Conservation (phyloP, 2,329 filamentous ascomycete species). For the Leptographium radiaticola region DNA sequence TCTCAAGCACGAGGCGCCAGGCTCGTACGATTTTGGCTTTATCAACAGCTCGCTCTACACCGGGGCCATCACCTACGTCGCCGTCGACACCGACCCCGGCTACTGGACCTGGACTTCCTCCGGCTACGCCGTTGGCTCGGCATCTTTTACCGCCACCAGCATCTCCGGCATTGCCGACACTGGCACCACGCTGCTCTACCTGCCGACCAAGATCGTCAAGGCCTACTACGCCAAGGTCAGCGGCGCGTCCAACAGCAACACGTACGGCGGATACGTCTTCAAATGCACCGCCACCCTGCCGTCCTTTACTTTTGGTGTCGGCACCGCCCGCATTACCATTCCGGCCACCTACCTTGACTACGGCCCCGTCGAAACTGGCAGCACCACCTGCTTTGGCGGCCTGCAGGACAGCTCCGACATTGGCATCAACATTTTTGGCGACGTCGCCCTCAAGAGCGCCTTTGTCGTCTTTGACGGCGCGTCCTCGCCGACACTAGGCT, state of each 20-base stretch:
- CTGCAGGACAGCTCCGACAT: constrained; percentile 18
- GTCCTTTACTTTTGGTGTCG: constrained; percentile 22
- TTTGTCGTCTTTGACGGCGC: constrained; percentile 21
- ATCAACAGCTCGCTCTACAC: constrained; percentile 41
- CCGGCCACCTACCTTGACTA: constrained; percentile 23
- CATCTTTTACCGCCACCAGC: constrained; percentile 28
- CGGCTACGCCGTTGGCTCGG: constrained; percentile 29
- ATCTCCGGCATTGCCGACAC: constrained; percentile 25
- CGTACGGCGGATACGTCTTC: constrained; percentile 24
- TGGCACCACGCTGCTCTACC: constrained; percentile 28
- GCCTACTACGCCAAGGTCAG: constrained; percentile 25
- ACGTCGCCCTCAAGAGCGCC: constrained; percentile 18
- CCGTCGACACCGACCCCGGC: constrained; percentile 33
- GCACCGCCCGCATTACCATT: constrained; percentile 18
- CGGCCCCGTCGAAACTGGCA: constrained; percentile 15
- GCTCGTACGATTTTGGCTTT: constrained; percentile 40
- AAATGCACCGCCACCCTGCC: constrained; percentile 21
- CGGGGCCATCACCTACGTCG: constrained; percentile 36
- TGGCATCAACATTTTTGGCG: constrained; percentile 18
- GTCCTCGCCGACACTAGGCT: constrained; percentile 17
- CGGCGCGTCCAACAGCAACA: constrained; percentile 20
- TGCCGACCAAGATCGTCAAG: constrained; percentile 21
- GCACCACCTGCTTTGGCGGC: constrained; percentile 22
- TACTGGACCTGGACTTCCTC: constrained; percentile 45
- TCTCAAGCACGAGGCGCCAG: constrained; percentile 16